Conservation (phyloP, 768 basidiomycete species). For the Daedaleopsis sinensis region DNA sequence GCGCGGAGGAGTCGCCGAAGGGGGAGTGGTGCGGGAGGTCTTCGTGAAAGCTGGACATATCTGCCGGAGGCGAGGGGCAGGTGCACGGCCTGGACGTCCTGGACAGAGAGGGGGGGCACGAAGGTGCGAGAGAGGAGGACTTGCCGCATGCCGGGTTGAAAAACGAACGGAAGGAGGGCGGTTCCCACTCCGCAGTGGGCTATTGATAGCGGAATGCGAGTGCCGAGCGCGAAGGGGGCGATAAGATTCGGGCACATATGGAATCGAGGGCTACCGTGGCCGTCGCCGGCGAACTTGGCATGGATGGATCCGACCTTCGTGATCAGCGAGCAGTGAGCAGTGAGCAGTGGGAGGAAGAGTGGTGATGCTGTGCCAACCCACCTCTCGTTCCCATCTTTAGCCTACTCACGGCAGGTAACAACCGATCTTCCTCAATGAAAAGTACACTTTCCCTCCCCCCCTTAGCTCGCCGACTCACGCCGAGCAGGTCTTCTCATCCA, state of each 20-base stretch:
- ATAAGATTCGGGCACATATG: constrained; percentile 10
- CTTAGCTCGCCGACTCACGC: too few relatives aligned
- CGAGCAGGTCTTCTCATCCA: too few relatives aligned
- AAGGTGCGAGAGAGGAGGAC: background rate
- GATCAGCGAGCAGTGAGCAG: background rate
- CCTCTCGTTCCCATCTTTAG: background rate
- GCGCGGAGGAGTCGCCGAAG: constrained; percentile 4
- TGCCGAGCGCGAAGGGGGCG: constrained; percentile 10
- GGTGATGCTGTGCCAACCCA: too few relatives aligned
- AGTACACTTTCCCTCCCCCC: too few relatives aligned
- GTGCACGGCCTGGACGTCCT: constrained; percentile 2
- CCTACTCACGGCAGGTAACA: too few relatives aligned
- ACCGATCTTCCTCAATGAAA: background rate
- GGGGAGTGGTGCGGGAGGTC: constrained; percentile 4
- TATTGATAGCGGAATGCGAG: constrained; percentile 14
- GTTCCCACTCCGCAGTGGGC: constrained; percentile 21
- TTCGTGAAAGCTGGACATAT: constrained; percentile 12
- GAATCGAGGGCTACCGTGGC: background rate
- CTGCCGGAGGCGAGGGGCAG: constrained; percentile 14
- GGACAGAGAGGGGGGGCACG: background rate
- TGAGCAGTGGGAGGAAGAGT: too few relatives aligned
- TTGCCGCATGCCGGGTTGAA: constrained; percentile 1
- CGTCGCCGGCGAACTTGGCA: background rate
- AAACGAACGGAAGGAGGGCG: background rate
- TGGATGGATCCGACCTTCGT: background rate